Evolutionary conservation across 2,329 filamentous ascomycete genomes (phyloP).

Genomic region (Ustilaginoidea virens): DNA sequence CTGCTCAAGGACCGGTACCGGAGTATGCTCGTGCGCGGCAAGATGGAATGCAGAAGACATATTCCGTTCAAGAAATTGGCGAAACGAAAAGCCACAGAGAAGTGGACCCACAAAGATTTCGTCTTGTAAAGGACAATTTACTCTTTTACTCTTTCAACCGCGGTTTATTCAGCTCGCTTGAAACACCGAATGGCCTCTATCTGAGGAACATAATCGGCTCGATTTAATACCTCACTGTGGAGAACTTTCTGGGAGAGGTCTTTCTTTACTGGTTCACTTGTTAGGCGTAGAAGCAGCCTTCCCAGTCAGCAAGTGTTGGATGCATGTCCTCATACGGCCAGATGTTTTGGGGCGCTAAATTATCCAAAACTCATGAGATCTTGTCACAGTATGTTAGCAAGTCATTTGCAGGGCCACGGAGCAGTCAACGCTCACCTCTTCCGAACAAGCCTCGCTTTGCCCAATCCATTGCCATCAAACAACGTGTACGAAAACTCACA

Average conservation of each 20-base stretch:
- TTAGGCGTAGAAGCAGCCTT: too few species aligned
- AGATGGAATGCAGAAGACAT: constrained; percentile 68
- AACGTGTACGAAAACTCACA: constrained; percentile 78
- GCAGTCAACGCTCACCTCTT: constrained; percentile 82
- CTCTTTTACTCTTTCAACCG: too few species aligned
- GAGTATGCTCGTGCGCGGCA: constrained; percentile 75
- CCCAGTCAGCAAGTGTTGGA: too few species aligned
- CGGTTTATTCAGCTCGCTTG: neutral
- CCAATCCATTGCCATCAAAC: constrained; percentile 95
- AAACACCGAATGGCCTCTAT: too few species aligned
- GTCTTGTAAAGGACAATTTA: constrained; percentile 4
- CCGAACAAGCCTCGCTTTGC: constrained; percentile 92
- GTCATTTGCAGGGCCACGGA: neutral
- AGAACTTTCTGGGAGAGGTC: too few species aligned
- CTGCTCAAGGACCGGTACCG: constrained; percentile 83
- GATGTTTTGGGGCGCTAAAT: too few species aligned
- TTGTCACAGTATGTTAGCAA: constrained; percentile 10
- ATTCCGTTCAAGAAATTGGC: constrained; percentile 71
- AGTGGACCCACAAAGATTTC: constrained; percentile 97
- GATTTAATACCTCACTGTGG: too few species aligned
- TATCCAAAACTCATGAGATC: constrained; percentile 37
- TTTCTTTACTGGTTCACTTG: too few species aligned
- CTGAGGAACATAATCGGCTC: too few species aligned
- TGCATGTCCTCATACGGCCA: too few species aligned
- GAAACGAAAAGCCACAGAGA: constrained; percentile 73